Percentiles rank a stretch among this genome's conserved stretches.
Conservation (phyloP, 257 asterid genomes). For the Anisodus acutangulus region DNA sequence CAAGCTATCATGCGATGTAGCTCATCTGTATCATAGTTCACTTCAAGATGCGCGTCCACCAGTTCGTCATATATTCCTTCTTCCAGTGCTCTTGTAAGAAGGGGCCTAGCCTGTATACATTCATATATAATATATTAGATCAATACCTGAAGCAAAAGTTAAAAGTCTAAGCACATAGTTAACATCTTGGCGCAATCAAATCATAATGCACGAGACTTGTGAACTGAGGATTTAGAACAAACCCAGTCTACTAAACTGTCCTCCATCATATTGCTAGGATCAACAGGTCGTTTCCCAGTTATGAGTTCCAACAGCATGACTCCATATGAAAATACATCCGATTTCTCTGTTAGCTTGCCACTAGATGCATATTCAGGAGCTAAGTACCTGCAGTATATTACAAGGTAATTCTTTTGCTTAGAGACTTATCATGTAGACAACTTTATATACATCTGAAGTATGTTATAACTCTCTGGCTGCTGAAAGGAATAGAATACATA, state of each 20-base stretch:
- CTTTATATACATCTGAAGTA: neutral
- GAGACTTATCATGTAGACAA: neutral
- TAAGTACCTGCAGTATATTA: conserved; percentile 55
- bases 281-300: conserved; percentile 82
- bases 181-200: neutral
- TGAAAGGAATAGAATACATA: neutral
- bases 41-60: conserved; percentile 75
- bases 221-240: conserved; percentile 28
- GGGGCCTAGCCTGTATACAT: conserved; percentile 72
- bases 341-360: conserved; percentile 82
- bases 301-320: conserved; percentile 90
- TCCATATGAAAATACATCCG: conserved; percentile 92
- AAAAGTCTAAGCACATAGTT: conserved; percentile 5
- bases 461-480: neutral
- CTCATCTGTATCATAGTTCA: conserved; percentile 54
- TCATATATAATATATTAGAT: neutral
- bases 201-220: neutral
- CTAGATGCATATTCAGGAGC: conserved; percentile 98
- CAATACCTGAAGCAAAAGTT: neutral
- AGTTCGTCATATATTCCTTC: conserved; percentile 57
- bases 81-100: conserved; percentile 61
- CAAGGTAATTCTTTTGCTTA: neutral
- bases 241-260: conserved; percentile 98
- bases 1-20: conserved; percentile 67
- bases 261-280: conserved; percentile 70